Evolutionary conservation across 2,329 filamentous ascomycete species (phyloP), one percentile per base, ranked within the genome.

Genomic region (Fusarium sublunatum): DNA sequence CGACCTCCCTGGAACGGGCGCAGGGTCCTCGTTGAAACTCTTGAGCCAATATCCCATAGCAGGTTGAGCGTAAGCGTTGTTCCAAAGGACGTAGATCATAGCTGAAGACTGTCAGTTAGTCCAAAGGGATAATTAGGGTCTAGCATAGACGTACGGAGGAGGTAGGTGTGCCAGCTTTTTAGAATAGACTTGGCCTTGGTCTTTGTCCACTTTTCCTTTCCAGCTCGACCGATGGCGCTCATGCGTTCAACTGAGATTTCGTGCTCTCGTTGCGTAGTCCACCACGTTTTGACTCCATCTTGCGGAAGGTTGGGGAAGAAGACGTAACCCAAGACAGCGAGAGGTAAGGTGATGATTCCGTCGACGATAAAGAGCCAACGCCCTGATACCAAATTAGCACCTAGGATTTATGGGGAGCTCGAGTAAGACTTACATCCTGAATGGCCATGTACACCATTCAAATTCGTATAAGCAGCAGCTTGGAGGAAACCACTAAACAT

Each of bases 291-390:
- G 29, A 50, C 15, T 5, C 59, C 58, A 19, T 68, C 67, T 15
- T 57, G 67, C 2, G 72, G 72, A 2, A 70, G 32, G 15, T 69
- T 71, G 0, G 72, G 71, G 34, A 70, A 71, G 11, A 74, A 59
- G 31, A 72, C 45, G 49, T 71, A 74, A 4, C 73, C 74, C 3
- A 64, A 54, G 9, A 55, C 11, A 2, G 50, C 35, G 1, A 55
- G 50, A 3, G 54, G 42, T 13, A 58, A 25, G 3, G 50, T 73
- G 46, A 77, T 75, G 31, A 75, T 64, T 3, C 74, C 75, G 34
- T 76, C 73, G 36, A 76, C 69, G 31, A 77, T 72, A 48, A 76
- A 76, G n/a, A 75, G 65, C 73, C 72, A 76, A 25, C 73, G 71
- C 66, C 63, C 51, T 50, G 0, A 1, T 0, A 1, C 1, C 11